Evolutionary conservation across 192 early-diverging fungal genomes (phyloP).

Genomic region (Gigaspora rosea): DNA sequence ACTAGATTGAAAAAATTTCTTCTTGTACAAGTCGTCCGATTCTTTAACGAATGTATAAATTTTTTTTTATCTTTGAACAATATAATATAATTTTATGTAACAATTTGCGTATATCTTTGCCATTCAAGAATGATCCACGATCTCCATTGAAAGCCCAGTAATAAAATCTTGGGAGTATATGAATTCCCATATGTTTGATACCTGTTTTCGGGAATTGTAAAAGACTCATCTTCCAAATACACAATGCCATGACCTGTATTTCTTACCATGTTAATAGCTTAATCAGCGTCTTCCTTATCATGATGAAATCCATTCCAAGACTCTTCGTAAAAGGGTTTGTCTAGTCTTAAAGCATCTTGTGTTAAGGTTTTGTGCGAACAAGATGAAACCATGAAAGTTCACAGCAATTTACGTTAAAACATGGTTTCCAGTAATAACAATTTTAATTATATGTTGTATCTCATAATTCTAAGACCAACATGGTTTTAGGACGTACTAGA

Average conservation of each 20-base stretch:
- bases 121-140: slow-evolving; percentile 27
- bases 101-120: neutral
- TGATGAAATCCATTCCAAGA: slow-evolving; percentile 34
- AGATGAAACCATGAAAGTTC: neutral
- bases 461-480: no score
- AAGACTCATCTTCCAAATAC: slow-evolving; percentile 34
- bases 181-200: slow-evolving; percentile 35
- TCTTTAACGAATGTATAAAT: no score
- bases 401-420: slow-evolving; percentile 9
- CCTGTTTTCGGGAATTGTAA: slow-evolving; percentile 32
- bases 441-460: no score
- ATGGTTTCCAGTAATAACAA: slow-evolving; percentile 38
- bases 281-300: slow-evolving; percentile 30
- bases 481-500: no score
- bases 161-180: slow-evolving; percentile 35
- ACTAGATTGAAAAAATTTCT: no score
- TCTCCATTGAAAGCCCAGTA: slow-evolving; percentile 39
- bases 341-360: neutral
- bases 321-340: slow-evolving; percentile 36
- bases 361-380: neutral
- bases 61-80: neutral
- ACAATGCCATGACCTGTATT: slow-evolving; percentile 35
- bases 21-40: no score
- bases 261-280: slow-evolving; percentile 28
- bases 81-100: no score